phyloP scores from a whole-genome alignment of 148 eudicot species.

The Tetragonia tetragonoides region DNA sequence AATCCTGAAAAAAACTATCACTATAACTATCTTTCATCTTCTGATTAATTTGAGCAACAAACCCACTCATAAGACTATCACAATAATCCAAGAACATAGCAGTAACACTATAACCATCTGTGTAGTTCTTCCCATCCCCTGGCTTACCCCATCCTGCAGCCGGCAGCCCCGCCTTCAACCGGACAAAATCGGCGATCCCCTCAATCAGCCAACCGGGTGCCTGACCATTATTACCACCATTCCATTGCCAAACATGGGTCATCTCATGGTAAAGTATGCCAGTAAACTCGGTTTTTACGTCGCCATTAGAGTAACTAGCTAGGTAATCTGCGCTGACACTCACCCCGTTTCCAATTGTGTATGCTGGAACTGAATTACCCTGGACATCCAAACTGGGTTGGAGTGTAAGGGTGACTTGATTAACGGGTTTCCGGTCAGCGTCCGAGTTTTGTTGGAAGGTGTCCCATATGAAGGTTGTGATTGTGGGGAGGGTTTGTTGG shows the following conservation, averaged over 20 bases:
- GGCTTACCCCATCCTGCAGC: conserved; percentile 39
- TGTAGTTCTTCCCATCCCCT: conserved; percentile 43
- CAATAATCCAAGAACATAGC: conserved; percentile 56
- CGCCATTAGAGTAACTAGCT: not conserved
- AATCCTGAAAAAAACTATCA: conserved; percentile 25
- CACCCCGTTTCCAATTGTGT: no score
- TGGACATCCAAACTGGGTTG: conserved; percentile 1
- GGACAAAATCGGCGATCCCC: conserved; percentile 50
- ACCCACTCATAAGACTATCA: conserved; percentile 37
- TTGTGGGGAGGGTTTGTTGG: conserved; percentile 9
- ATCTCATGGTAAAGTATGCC: conserved; percentile 51
- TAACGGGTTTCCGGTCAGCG: not conserved
- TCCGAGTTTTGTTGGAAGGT: conserved; percentile 17
- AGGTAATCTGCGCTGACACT: no score
- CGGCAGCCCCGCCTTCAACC: conserved; percentile 41
- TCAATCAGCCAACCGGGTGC: conserved; percentile 37
- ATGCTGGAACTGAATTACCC: not conserved
- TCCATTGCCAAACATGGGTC: conserved; percentile 56
- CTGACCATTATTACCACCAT: conserved; percentile 28
- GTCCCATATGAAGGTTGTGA: conserved; percentile 29
- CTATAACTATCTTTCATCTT: conserved; percentile 40
- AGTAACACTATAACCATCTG: conserved; percentile 35
- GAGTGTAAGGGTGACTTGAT: conserved; percentile 18
- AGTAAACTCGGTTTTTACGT: conserved; percentile 28
- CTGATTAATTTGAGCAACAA: conserved; percentile 43